Evolutionary conservation across 805 yeast genomes (phyloP), one percentile per base, ranked within the genome.

Genomic region (Jamesozyma gamospora): DNA sequence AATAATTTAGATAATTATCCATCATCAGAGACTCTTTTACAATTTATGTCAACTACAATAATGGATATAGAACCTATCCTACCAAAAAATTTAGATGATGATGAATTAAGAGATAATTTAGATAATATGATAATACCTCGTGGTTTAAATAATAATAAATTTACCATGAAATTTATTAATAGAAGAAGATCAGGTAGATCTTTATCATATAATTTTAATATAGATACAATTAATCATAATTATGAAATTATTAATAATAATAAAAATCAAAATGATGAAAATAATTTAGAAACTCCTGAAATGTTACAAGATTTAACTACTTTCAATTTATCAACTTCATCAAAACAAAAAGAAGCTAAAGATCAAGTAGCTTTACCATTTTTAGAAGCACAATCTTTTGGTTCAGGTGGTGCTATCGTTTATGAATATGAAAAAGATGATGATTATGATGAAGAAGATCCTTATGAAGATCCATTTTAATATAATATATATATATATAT

Each of bases 381-480:
- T 58, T 65, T 90, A 66, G 83, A 82, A 47, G 97, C 97, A 0
- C 97, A 90, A 53, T 65, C 67, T 14, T 83, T 81, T 16, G 73
- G 76, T 27, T 31, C 44, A 21, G 95, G 95, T 39, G 96, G 97
- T 15, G 96, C 98, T 1, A 88, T 92, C 49, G 94, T 90, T 4
- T 90, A 90, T 55, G 92, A 92, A 55, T 92, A 79, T 56, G 97
- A 92, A 53, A 85, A 88, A 55, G 97, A 90, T 59, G 98, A 90
- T 58, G 98, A 90, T 60, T 90, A 88, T 55, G 98, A 90, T 55
- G 98, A 90, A 58, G 97, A 92, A 51, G 98, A 90, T 61, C 96
- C 97, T 0, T 90, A 79, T 54, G 98, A 90, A 57, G 97, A 90
- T 55, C 97, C 97, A 5, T 87, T 86, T 54, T 87, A 61, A 60